Percentiles rank a stretch among this genome's conserved stretches.
Conservation (phyloP, 371 early-diverging fungal genomes). For the Syncephalastrum contaminatum region DNA sequence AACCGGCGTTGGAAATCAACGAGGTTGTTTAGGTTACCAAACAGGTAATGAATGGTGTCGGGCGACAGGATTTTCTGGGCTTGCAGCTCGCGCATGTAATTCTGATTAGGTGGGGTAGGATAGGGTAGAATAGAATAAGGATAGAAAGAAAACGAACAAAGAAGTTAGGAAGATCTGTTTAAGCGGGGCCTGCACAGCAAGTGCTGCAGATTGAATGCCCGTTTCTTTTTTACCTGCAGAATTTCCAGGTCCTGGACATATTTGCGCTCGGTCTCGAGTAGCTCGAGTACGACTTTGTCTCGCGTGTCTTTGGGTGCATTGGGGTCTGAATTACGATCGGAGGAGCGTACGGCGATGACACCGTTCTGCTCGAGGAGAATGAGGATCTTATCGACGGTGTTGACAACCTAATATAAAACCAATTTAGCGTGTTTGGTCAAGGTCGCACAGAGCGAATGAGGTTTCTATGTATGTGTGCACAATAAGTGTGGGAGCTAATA, state of each 20-base stretch:
- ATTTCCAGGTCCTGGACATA: conserved; percentile 90
- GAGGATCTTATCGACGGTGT: conserved; percentile 69
- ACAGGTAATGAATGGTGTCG: conserved; percentile 75
- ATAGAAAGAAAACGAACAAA: conserved; percentile 1
- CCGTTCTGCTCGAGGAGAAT: conserved; percentile 68
- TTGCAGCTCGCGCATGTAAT: conserved; percentile 59
- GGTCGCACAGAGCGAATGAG: no score
- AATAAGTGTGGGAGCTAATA: neutral
- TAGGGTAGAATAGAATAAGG: neutral
- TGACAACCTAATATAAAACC: conserved; percentile 44
- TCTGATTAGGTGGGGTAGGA: conserved; percentile 13
- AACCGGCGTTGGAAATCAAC: conserved; percentile 97
- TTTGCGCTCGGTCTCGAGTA: conserved; percentile 91
- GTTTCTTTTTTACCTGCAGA: conserved; percentile 56
- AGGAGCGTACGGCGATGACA: conserved; percentile 50
- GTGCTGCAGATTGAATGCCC: no score
- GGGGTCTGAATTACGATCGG: conserved; percentile 49
- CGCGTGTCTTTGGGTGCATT: conserved; percentile 77
- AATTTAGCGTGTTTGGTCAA: conserved; percentile 1
- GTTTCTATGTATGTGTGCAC: no score
- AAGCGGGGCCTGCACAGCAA: no score
- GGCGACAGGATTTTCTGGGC: conserved; percentile 62
- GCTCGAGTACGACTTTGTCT: conserved; percentile 83
- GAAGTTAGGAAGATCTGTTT: neutral
- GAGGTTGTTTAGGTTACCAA: conserved; percentile 89